Percentiles rank a stretch among this genome's conserved stretches.
Evolutionary conservation across 805 yeast species (phyloP).

Genomic region (Saccharomyces cerevisiae): DNA sequence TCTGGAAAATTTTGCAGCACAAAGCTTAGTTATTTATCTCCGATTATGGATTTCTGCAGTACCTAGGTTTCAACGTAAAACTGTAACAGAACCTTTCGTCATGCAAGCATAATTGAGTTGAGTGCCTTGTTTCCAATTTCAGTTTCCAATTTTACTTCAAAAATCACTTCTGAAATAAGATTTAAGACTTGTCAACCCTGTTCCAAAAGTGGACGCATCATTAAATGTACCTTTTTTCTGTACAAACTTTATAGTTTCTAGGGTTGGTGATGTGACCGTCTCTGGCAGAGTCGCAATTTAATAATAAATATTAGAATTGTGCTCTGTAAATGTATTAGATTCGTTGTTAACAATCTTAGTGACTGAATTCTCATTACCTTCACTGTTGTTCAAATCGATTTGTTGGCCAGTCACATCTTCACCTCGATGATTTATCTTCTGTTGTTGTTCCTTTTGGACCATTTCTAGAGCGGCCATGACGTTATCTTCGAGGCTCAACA

Average conservation of each 20-base stretch:
- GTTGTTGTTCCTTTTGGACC: constrained; percentile 15
- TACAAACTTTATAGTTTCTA: neutral
- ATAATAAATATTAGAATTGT: neutral
- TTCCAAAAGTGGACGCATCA: neutral
- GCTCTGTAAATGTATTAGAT: neutral
- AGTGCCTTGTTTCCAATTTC: neutral
- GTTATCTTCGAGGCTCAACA: constrained; percentile 22
- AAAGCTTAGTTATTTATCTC: neutral
- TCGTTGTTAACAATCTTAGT: neutral
- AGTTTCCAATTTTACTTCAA: neutral
- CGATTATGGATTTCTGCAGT: neutral
- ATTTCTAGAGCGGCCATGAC: constrained; percentile 25
- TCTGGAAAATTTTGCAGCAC: neutral
- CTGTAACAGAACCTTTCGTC: neutral
- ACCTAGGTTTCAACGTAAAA: neutral
- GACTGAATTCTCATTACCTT: neutral
- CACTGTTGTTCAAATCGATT: constrained; percentile 1
- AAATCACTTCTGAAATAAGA: neutral
- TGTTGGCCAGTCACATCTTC: neutral
- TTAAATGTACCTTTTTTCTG: neutral
- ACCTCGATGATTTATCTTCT: neutral
- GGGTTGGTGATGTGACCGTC: neutral
- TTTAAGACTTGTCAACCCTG: neutral
- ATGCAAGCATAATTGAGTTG: neutral
- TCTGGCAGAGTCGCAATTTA: neutral